phyloP scores from a whole-genome alignment of 192 early-diverging fungal species.

The Endogone sp. region DNA sequence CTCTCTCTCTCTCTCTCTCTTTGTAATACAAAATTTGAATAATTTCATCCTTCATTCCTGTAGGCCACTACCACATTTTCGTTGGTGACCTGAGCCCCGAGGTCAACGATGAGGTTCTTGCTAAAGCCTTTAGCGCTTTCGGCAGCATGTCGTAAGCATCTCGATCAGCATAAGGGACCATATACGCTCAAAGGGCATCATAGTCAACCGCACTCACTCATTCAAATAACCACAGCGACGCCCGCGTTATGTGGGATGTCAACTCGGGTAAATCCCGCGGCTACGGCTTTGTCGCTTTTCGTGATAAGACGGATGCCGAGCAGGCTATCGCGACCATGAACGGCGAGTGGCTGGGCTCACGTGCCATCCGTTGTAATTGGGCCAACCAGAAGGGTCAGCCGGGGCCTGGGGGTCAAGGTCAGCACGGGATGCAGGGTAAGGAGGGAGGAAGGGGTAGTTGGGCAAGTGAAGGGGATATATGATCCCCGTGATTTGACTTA shows the following conservation, averaged over 20 bases:
- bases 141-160: constrained; percentile 68
- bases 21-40: too few relatives aligned
- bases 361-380: constrained; percentile 91
- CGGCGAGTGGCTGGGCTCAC: constrained; percentile 81
- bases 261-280: constrained; percentile 87
- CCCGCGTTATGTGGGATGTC: constrained; percentile 92
- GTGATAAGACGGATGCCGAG: constrained; percentile 84
- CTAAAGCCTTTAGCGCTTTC: constrained; percentile 72
- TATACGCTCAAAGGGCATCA: too few relatives aligned
- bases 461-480: not conserved
- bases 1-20: not conserved
- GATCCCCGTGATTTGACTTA: too few relatives aligned
- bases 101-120: constrained; percentile 77
- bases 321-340: constrained; percentile 84
- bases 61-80: constrained; percentile 79
- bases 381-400: constrained; percentile 75
- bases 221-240: constrained; percentile 53
- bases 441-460: not conserved
- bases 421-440: too few relatives aligned
- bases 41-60: not conserved
- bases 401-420: too few relatives aligned
- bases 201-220: not conserved
- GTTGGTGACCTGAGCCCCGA: constrained; percentile 92
- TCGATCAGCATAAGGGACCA: not conserved
- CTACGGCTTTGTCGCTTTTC: constrained; percentile 90